Conservation (phyloP, 2,329 filamentous ascomycete genomes). For the Fusarium denticulatum region DNA sequence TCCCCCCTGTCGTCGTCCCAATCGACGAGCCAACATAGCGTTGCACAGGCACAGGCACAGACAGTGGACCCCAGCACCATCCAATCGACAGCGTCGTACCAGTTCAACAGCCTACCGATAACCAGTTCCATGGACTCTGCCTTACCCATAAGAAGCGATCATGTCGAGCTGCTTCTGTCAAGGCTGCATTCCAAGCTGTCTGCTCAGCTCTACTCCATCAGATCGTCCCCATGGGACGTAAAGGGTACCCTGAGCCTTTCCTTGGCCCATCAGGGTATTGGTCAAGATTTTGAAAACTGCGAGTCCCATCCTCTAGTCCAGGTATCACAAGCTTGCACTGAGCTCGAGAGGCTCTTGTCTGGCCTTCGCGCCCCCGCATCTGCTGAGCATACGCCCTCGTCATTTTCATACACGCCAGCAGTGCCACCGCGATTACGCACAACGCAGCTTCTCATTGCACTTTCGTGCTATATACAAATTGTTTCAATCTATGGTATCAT, state of each 20-base stretch:
- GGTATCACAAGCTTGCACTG: neutral
- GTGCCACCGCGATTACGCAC: neutral
- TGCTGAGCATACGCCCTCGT: neutral
- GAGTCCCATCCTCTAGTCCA: conserved; percentile 6
- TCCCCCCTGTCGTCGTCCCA: neutral
- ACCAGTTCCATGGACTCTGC: neutral
- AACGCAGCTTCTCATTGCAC: conserved; percentile 3
- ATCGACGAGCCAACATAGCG: neutral
- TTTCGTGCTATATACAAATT: conserved; percentile 14
- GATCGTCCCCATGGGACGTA: neutral
- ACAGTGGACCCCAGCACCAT: neutral
- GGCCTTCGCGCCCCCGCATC: neutral
- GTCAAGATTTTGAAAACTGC: neutral
- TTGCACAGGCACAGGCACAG: neutral
- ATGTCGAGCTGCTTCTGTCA: neutral
- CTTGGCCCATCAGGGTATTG: conserved; percentile 48
- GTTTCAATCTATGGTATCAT: conserved; percentile 13
- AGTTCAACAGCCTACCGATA: neutral
- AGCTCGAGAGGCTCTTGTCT: conserved; percentile 1
- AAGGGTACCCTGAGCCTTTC: conserved; percentile 66
- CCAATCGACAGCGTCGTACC: neutral
- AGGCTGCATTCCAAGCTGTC: neutral
- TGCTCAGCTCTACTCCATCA: conserved; percentile 1
- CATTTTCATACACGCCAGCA: neutral
- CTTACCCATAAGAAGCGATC: neutral